Evolutionary conservation across 495 filamentous ascomycete genomes (phyloP).

Genomic region (Physcia stellaris): DNA sequence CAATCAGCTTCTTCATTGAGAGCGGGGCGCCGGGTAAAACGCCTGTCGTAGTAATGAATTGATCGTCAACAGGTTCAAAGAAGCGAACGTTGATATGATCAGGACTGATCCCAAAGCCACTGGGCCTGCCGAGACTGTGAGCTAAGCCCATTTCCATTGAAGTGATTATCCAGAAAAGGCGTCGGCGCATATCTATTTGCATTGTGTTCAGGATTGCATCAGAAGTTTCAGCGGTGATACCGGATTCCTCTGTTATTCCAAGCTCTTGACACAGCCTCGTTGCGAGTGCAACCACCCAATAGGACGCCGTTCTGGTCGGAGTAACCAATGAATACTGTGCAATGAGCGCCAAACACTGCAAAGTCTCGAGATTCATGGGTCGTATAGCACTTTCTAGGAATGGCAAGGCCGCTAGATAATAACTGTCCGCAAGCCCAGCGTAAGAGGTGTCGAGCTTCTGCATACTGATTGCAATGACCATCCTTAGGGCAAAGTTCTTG

Average conservation of each 20-base stretch:
- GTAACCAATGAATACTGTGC: conserved; percentile 86
- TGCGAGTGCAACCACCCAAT: conserved; percentile 80
- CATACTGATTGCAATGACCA: conserved; percentile 85
- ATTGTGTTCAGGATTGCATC: conserved; percentile 39
- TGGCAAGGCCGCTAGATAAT: conserved; percentile 75
- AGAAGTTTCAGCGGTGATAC: conserved; percentile 35
- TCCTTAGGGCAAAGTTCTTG: conserved; percentile 71
- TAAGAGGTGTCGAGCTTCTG: conserved; percentile 73
- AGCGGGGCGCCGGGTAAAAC: conserved; percentile 50
- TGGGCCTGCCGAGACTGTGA: conserved; percentile 72
- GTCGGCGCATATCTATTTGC: conserved; percentile 75
- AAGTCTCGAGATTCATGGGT: conserved; percentile 67
- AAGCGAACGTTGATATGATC: conserved; percentile 74
- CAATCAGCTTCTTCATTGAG: conserved; percentile 66
- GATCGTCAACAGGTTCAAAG: conserved; percentile 65
- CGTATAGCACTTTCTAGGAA: conserved; percentile 65
- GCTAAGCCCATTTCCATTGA: conserved; percentile 81
- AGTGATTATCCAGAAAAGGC: conserved; percentile 72
- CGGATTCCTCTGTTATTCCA: conserved; percentile 72
- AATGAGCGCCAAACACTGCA: conserved; percentile 83
- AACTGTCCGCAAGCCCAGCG: conserved; percentile 77
- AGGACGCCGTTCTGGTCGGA: conserved; percentile 76
- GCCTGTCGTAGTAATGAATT: conserved; percentile 65
- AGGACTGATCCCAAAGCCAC: conserved; percentile 60
- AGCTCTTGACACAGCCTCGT: conserved; percentile 76